Percentiles rank a stretch among this genome's conserved stretches.
Conservation (phyloP, 2,329 filamentous ascomycete genomes). For the Arthrocladium fulminans region DNA sequence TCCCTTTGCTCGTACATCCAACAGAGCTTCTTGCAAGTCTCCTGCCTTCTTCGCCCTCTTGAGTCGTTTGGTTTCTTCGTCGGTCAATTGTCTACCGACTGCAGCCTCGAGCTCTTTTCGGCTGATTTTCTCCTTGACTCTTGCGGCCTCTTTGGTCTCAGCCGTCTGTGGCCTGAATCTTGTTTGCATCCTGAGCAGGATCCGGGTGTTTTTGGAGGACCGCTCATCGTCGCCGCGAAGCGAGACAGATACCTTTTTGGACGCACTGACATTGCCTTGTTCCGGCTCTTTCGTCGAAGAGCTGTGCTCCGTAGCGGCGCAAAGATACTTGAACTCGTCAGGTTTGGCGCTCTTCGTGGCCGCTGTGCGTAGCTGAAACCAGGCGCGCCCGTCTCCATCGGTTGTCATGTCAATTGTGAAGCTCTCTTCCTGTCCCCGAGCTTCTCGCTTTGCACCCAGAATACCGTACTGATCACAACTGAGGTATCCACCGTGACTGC, state of each 20-base stretch:
- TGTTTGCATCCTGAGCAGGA: conserved; percentile 80
- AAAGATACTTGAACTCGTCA: conserved; percentile 9
- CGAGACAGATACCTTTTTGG: conserved; percentile 17
- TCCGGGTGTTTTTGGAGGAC: conserved; percentile 6
- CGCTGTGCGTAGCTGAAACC: conserved; percentile 14
- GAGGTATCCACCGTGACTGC: conserved; percentile 68
- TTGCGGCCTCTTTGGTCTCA: conserved; percentile 66
- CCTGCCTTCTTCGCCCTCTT: conserved; percentile 79
- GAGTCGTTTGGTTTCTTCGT: conserved; percentile 75
- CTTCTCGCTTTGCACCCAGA: conserved; percentile 21
- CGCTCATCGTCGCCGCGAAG: conserved; percentile 21
- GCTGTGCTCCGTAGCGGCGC: conserved; percentile 8
- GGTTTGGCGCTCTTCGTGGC: conserved; percentile 14
- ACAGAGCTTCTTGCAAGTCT: conserved; percentile 75
- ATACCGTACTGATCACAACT: conserved; percentile 21
- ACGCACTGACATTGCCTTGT: not conserved
- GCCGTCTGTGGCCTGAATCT: conserved; percentile 79
- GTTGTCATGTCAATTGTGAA: conserved; percentile 14
- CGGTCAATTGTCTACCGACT: conserved; percentile 65
- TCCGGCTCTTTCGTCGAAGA: conserved; percentile 6
- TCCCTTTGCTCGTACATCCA: conserved; percentile 81
- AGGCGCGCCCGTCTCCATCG: conserved; percentile 5
- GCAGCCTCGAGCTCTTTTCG: conserved; percentile 74
- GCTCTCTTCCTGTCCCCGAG: conserved; percentile 26
- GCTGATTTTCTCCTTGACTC: conserved; percentile 75